These are phyloP conservation scores for Cyclotella atomus DNA, from an alignment of 108 stramenopile genomes.

Conservation along the genomic window DNA sequence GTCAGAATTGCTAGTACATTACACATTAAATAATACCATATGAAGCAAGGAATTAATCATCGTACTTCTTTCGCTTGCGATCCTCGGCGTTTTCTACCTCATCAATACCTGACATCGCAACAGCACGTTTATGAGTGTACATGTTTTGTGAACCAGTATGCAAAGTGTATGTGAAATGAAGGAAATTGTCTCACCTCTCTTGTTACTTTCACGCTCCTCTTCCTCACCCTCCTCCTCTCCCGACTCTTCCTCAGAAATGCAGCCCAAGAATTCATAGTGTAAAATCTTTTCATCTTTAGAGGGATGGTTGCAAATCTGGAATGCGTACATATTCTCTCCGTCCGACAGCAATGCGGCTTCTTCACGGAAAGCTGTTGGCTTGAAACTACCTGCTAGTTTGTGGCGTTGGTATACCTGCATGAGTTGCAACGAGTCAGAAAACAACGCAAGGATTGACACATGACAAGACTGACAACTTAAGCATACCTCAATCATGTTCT, in stretches of 20 bases:
- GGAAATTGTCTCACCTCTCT: slow-evolving; percentile 35
- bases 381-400: slow-evolving; percentile 66
- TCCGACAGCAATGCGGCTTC: slow-evolving; percentile 85
- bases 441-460: not conserved
- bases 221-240: slow-evolving; percentile 48
- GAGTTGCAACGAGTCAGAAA: not conserved
- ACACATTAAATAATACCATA: too few relatives aligned
- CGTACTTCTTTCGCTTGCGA: not conserved
- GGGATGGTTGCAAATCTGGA: slow-evolving; percentile 78
- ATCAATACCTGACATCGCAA: slow-evolving; percentile 9
- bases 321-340: slow-evolving; percentile 90
- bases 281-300: slow-evolving; percentile 68
- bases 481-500: slow-evolving; percentile 70
- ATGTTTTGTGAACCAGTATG: not conserved
- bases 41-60: not conserved
- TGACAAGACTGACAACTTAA: not conserved
- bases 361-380: slow-evolving; percentile 85
- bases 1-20: too few relatives aligned
- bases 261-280: slow-evolving; percentile 80
- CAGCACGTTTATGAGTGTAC: not conserved
- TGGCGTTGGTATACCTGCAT: slow-evolving; percentile 75
- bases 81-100: slow-evolving; percentile 3
- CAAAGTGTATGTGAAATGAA: not conserved
- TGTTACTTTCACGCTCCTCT: slow-evolving; percentile 21
- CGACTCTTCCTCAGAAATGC: slow-evolving; percentile 72